Percentiles rank a stretch among this genome's conserved stretches.
These are phyloP conservation scores for Theileria sp. DNA, from an alignment of 169 alveolate species.

Conservation along the genomic window DNA sequence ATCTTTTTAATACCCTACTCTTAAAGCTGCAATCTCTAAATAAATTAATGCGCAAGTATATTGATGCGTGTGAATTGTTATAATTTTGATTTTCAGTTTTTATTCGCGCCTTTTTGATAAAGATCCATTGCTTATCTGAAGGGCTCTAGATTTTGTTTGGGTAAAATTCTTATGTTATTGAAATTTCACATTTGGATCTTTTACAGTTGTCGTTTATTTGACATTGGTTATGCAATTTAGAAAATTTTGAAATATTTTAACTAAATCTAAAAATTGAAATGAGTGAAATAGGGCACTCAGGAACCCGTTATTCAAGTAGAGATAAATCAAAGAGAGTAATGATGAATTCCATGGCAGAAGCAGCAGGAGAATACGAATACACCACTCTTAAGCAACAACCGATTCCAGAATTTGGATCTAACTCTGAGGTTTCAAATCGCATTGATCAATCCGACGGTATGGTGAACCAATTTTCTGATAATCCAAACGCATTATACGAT, in stretches of 20 bases:
- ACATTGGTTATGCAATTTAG: neutral
- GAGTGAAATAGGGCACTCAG: conserved; percentile 19
- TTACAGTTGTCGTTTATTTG: no score
- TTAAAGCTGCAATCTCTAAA: neutral
- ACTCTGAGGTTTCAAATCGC: conserved; percentile 35
- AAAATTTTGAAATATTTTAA: no score
- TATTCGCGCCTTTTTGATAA: neutral
- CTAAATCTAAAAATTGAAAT: neutral
- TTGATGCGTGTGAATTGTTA: neutral
- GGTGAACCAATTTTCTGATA: conserved; percentile 29
- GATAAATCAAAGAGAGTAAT: conserved; percentile 6
- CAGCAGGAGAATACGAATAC: conserved; percentile 45
- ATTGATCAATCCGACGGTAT: conserved; percentile 42
- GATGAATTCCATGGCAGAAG: conserved; percentile 19
- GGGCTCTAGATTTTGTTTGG: neutral
- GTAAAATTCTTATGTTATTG: neutral
- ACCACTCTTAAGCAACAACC: conserved; percentile 20
- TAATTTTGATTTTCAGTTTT: neutral
- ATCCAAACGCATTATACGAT: conserved; percentile 38
- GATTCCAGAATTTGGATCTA: conserved; percentile 21
- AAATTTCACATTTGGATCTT: neutral
- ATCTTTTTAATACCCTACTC: neutral
- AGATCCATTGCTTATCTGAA: neutral
- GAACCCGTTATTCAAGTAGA: neutral
- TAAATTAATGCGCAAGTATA: neutral